Evolutionary conservation across 176 grass and related monocot genomes (phyloP), one percentile per base, ranked within the genome.

Genomic region (Phyllostachys edulis): DNA sequence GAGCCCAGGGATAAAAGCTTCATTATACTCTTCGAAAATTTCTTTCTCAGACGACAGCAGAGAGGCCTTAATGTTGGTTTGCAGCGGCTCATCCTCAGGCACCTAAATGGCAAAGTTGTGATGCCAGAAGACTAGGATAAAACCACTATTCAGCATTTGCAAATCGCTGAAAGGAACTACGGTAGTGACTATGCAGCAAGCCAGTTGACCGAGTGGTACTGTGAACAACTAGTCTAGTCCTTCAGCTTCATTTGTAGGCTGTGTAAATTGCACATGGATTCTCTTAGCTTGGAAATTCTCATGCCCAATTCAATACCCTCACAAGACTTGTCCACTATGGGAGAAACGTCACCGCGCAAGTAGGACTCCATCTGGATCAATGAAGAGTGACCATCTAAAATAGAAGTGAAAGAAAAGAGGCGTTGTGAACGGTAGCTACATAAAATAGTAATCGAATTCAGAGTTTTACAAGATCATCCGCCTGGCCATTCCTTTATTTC

Each of bases 281-380:
- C 87, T 61, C 40, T 95, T 80, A 98, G 78, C 88, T 92, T 90
- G 52, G 80, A 87, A 59, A 94, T 76, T 95, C 74, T 98, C 52
- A 34, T 64, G 32, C 71, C 83, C 76, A 95, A 80, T 78, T 73
- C 85, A 63, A 56, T 87, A 23, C 55, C 73, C n/a, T 92, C 63
- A 54, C 68, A 70, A 78, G 89, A 69, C 38, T 62, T 71, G 80
- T 98, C 96, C 75, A 87, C 69, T 54, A 93, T 69, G 79, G 93
- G 93, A 83, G 92, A 87, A 87, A 95, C 80, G 54, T 76, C 67
- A 51, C 96, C 96, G 14, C 87, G 61, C 63, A 98, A 88, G 81
- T 98, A 98, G 27, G 96, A 93, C 78, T 95, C 96, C 91, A 98
- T 98, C 91, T 95, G 91, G 80, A 93, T 90, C 67, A 87, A 88